Conservation (phyloP, 1,284 basidiomycete species). For the Moesziomyces aphidis region DNA sequence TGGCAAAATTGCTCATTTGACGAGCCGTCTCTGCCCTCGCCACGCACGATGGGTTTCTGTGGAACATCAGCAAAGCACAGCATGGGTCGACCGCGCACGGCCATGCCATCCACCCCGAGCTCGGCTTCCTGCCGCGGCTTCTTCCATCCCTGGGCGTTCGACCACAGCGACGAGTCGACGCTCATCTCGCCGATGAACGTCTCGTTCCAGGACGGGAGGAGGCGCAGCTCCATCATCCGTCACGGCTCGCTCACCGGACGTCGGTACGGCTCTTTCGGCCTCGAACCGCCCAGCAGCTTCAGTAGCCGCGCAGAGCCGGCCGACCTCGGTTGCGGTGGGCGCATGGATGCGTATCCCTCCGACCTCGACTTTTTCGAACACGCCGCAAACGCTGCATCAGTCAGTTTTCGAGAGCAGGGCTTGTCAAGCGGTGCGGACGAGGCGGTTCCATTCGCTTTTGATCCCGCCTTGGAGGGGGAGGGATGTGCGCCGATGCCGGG, state of each 20-base stretch:
- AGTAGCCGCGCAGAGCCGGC: background rate
- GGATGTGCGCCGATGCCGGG: slow-evolving; percentile 5
- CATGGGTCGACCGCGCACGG: slow-evolving; percentile 20
- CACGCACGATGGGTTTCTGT: slow-evolving; percentile 22
- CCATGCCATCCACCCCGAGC: slow-evolving; percentile 31
- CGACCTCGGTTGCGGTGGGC: background rate
- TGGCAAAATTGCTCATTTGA: slow-evolving; percentile 41
- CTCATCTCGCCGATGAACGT: slow-evolving; percentile 39
- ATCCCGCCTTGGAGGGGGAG: slow-evolving; percentile 30
- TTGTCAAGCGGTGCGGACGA: background rate
- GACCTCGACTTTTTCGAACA: slow-evolving; percentile 28
- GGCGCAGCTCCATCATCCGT: slow-evolving; percentile 30
- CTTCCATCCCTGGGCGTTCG: slow-evolving; percentile 44
- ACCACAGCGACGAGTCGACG: slow-evolving; percentile 31
- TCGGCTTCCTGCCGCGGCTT: slow-evolving; percentile 36
- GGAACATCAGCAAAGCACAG: slow-evolving; percentile 2
- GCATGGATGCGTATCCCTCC: slow-evolving; percentile 3
- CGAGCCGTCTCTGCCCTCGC: slow-evolving; percentile 42
- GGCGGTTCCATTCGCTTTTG: slow-evolving; percentile 16
- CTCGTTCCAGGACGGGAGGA: slow-evolving; percentile 27
- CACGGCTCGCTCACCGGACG: slow-evolving; percentile 6
- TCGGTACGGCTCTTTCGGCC: slow-evolving; percentile 13
- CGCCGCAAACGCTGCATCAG: slow-evolving; percentile 16
- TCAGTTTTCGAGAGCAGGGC: slow-evolving; percentile 6
- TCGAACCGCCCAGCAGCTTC: slow-evolving; percentile 3